These are phyloP conservation scores for Starmerella geochares DNA, from an alignment of 805 yeast genomes.

Conservation along the genomic window DNA sequence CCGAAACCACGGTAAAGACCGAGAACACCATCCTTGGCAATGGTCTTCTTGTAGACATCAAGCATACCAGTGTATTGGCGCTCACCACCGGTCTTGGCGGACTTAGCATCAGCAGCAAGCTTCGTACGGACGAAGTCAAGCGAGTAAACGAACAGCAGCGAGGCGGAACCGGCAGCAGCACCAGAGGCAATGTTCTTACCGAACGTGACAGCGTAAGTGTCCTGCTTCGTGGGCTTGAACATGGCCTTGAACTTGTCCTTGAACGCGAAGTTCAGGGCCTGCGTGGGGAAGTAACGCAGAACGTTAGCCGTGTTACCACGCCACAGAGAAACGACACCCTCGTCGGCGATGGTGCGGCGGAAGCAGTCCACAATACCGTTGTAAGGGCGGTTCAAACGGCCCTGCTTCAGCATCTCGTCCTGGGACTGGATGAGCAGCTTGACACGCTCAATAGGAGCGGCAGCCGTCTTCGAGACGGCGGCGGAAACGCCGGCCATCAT, in stretches of 20 bases:
- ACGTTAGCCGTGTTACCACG: slow-evolving; percentile 98
- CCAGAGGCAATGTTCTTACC: slow-evolving; percentile 95
- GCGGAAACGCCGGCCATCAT: slow-evolving; percentile 98
- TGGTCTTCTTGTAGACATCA: slow-evolving; percentile 88
- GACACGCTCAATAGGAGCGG: slow-evolving; percentile 92
- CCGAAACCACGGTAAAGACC: slow-evolving; percentile 98
- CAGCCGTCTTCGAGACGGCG: slow-evolving; percentile 91
- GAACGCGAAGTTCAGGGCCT: slow-evolving; percentile 93
- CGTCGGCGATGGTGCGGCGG: slow-evolving; percentile 82
- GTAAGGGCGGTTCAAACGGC: slow-evolving; percentile 76
- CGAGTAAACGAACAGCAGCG: slow-evolving; percentile 81
- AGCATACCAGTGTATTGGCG: slow-evolving; percentile 92
- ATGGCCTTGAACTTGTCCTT: slow-evolving; percentile 83
- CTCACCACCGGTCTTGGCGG: slow-evolving; percentile 55
- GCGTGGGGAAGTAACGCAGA: slow-evolving; percentile 96
- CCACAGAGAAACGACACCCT: slow-evolving; percentile 87
- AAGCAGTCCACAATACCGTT: slow-evolving; percentile 83
- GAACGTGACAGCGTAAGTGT: slow-evolving; percentile 75
- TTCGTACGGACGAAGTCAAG: slow-evolving; percentile 95
- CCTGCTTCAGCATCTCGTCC: slow-evolving; percentile 94
- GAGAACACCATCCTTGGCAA: slow-evolving; percentile 86
- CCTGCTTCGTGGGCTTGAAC: slow-evolving; percentile 88
- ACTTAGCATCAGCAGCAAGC: slow-evolving; percentile 91
- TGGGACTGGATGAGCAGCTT: slow-evolving; percentile 89
- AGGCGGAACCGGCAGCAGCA: slow-evolving; percentile 93